Percentiles rank a stretch among this genome's conserved stretches.
These are phyloP conservation scores for Myxozyma sirexii DNA, from an alignment of 805 yeast genomes.

Conservation along the genomic window DNA sequence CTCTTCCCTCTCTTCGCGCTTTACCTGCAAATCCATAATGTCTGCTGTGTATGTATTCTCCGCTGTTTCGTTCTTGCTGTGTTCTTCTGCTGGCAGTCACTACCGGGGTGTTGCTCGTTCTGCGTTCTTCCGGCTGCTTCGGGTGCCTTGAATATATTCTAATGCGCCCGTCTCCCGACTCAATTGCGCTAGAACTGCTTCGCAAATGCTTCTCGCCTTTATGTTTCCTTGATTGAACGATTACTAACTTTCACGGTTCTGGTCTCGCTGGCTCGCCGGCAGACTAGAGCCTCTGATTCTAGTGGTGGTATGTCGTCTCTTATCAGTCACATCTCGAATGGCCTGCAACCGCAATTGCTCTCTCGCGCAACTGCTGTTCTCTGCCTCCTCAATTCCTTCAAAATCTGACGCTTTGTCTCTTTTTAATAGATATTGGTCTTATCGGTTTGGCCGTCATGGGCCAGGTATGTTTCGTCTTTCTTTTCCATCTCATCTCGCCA, in stretches of 20 bases:
- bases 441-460: slow-evolving; percentile 99
- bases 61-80: slow-evolving; percentile 1
- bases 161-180: too few species aligned
- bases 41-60: slow-evolving; percentile 30
- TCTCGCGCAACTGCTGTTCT: neutral
- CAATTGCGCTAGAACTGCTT: too few species aligned
- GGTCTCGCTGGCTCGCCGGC: slow-evolving; percentile 28
- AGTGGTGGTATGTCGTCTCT: slow-evolving; percentile 31
- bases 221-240: too few species aligned
- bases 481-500: neutral
- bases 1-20: slow-evolving; percentile 5
- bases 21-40: slow-evolving; percentile 14
- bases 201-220: neutral
- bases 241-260: slow-evolving; percentile 11
- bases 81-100: neutral
- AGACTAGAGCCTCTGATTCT: slow-evolving; percentile 11
- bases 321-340: neutral
- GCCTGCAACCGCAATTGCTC: neutral
- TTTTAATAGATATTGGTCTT: slow-evolving; percentile 91
- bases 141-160: neutral
- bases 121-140: neutral
- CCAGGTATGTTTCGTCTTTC: slow-evolving; percentile 48
- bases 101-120: neutral
- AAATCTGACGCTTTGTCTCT: slow-evolving; percentile 23
- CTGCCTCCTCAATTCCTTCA: neutral